Evolutionary conservation across 345 rosid species (phyloP).

Genomic region (Rhodamnia rubescens): DNA sequence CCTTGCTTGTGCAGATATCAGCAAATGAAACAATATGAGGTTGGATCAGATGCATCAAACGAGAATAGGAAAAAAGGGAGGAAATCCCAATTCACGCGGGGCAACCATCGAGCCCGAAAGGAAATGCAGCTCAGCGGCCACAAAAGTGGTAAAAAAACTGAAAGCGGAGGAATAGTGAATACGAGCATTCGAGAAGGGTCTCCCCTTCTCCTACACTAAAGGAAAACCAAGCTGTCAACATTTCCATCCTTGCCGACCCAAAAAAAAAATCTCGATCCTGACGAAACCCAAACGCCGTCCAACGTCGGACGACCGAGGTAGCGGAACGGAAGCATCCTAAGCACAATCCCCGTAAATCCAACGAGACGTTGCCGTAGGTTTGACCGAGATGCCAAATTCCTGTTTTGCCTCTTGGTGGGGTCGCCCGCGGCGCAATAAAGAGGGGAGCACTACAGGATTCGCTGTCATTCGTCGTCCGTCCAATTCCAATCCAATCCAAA

Average conservation of each 20-base stretch:
- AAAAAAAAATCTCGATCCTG: background rate
- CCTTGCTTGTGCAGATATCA: background rate
- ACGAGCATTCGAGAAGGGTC: background rate
- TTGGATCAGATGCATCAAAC: background rate
- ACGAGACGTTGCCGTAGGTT: background rate
- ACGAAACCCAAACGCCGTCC: background rate
- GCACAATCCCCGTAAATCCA: background rate
- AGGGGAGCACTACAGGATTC: background rate
- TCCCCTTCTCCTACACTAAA: background rate
- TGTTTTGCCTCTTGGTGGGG: background rate
- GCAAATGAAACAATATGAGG: background rate
- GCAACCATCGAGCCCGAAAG: background rate
- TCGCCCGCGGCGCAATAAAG: background rate
- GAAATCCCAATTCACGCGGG: background rate
- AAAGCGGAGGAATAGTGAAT: background rate
- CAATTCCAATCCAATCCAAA: background rate
- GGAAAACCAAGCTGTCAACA: background rate
- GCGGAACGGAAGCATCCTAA: background rate
- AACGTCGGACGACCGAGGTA: background rate
- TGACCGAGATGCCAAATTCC: background rate
- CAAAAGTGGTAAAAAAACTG: background rate
- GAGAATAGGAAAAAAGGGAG: background rate
- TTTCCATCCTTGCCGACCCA: background rate
- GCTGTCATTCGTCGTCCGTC: too few species aligned
- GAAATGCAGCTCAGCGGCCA: background rate